Percentiles rank a stretch among this genome's conserved stretches.
Evolutionary conservation across 306 rosid species (phyloP).

Genomic region (Arachis hypogaea): DNA sequence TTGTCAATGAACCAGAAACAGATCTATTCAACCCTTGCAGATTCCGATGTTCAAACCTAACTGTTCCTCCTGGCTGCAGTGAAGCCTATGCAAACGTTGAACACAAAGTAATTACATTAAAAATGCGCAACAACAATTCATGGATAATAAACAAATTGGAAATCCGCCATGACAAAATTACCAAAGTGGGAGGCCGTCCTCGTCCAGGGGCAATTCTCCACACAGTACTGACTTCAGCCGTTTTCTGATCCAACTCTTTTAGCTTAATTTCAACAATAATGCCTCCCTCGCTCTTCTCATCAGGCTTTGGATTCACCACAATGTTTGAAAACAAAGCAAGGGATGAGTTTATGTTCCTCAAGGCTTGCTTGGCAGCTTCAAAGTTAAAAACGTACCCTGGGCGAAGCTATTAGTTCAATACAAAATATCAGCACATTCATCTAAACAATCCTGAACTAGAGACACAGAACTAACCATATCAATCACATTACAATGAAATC

Average conservation of each 20-base stretch:
- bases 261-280: slow-evolving; percentile 78
- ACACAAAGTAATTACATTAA: slow-evolving; percentile 9
- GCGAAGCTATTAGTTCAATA: slow-evolving; percentile 55
- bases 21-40: slow-evolving; percentile 71
- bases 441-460: neutral
- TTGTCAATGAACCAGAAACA: slow-evolving; percentile 62
- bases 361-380: slow-evolving; percentile 86
- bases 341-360: slow-evolving; percentile 65
- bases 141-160: neutral
- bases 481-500: neutral
- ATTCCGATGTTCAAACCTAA: slow-evolving; percentile 72
- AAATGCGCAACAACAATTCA: neutral
- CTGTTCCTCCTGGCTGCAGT: slow-evolving; percentile 77
- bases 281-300: slow-evolving; percentile 83
- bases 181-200: slow-evolving; percentile 79
- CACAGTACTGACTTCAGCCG: slow-evolving; percentile 72
- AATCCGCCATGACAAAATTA: slow-evolving; percentile 27
- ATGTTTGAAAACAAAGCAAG: slow-evolving; percentile 74
- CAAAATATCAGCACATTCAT: slow-evolving; percentile 32
- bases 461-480: neutral
- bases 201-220: slow-evolving; percentile 90
- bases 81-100: slow-evolving; percentile 58
- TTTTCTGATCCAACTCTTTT: slow-evolving; percentile 70
- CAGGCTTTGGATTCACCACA: slow-evolving; percentile 80
- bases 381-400: slow-evolving; percentile 66